Conservation (phyloP, 2,329 filamentous ascomycete species). For the Aspergillus novofumigatus region DNA sequence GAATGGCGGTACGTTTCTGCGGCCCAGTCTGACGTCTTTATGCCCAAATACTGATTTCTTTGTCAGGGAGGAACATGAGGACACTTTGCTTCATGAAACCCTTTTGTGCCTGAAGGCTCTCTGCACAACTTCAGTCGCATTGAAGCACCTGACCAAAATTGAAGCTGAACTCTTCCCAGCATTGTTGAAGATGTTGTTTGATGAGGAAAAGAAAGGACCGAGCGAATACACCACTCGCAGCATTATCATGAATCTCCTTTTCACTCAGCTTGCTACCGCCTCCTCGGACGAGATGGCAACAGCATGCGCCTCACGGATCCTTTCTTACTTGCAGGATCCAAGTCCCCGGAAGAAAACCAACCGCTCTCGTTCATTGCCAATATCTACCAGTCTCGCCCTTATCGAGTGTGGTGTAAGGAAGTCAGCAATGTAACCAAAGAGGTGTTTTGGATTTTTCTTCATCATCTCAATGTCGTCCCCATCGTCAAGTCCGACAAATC, state of each 20-base stretch:
- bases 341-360: constrained; percentile 69
- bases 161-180: constrained; percentile 80
- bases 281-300: constrained; percentile 57
- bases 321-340: constrained; percentile 76
- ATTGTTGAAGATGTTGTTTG: constrained; percentile 83
- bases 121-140: constrained; percentile 82
- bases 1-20: constrained; percentile 75
- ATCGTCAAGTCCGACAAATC: constrained; percentile 31
- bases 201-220: constrained; percentile 96
- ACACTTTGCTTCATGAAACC: constrained; percentile 85
- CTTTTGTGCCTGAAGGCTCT: constrained; percentile 90
- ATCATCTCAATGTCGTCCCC: constrained; percentile 84
- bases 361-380: constrained; percentile 83
- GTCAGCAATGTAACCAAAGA: constrained; percentile 91
- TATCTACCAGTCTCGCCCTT: constrained; percentile 82
- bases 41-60: constrained; percentile 20
- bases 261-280: constrained; percentile 77
- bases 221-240: constrained; percentile 93
- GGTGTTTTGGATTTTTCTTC: constrained; percentile 98
- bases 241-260: constrained; percentile 83
- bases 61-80: constrained; percentile 85
- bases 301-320: constrained; percentile 64
- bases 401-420: constrained; percentile 92
- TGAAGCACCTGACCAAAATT: constrained; percentile 75
- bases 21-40: not conserved